Conservation (phyloP, 1,284 basidiomycete genomes). For the Cryptococcus sp. region DNA sequence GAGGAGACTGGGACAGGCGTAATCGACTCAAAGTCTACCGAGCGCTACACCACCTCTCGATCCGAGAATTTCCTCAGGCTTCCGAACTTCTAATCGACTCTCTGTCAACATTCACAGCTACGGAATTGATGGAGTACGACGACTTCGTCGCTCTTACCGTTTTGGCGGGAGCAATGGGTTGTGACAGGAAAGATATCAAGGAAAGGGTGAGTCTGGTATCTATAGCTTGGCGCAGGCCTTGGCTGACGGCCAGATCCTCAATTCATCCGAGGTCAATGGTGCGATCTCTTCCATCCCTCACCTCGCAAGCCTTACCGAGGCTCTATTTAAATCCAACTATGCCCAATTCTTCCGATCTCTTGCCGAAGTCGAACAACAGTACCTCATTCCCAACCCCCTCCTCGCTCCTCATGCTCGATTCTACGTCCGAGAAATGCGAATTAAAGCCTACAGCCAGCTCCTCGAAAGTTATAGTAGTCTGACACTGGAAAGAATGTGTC, state of each 20-base stretch:
- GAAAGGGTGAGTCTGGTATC: constrained; percentile 65
- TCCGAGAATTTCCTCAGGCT: constrained; percentile 70
- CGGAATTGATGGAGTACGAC: constrained; percentile 82
- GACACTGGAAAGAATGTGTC: constrained; percentile 78
- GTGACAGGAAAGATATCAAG: constrained; percentile 83
- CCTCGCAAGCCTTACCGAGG: constrained; percentile 52
- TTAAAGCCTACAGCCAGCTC: constrained; percentile 87
- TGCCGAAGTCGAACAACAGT: constrained; percentile 80
- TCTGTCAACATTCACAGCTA: constrained; percentile 88
- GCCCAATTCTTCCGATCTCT: constrained; percentile 89
- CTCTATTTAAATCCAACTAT: constrained; percentile 88
- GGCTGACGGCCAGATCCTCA: constrained; percentile 49
- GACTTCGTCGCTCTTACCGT: constrained; percentile 87
- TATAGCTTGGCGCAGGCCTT: constrained; percentile 32
- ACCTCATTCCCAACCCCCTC: constrained; percentile 79
- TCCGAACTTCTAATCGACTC: constrained; percentile 80
- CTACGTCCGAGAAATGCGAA: constrained; percentile 95
- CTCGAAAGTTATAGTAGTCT: constrained; percentile 87
- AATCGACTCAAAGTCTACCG: constrained; percentile 96
- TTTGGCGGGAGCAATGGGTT: constrained; percentile 69
- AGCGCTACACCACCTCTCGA: constrained; percentile 77
- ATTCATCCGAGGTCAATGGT: constrained; percentile 55
- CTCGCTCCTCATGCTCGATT: constrained; percentile 81
- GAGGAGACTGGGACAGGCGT: constrained; percentile 96
- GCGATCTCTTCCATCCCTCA: constrained; percentile 50